A percentile compares a stretch with the other conserved stretches of the same genome.
Conservation (phyloP, 2,329 filamentous ascomycete genomes). For the Emericellopsis cladophorae region DNA sequence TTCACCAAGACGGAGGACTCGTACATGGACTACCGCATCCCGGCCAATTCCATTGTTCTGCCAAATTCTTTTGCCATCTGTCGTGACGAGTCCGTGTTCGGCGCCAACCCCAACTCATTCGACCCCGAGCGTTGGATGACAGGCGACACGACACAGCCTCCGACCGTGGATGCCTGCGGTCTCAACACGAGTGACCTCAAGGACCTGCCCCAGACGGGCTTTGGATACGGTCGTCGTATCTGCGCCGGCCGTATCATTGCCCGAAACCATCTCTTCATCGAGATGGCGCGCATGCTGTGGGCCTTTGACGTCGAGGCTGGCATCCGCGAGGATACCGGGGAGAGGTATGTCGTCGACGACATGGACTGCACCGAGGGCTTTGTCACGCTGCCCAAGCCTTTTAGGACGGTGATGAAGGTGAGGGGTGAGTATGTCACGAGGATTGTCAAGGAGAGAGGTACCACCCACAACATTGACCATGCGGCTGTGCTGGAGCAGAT, state of each 20-base stretch:
- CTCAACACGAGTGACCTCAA: conserved; percentile 8
- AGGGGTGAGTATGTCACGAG: conserved; percentile 15
- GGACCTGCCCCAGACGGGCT: conserved; percentile 20
- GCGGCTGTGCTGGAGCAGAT: neutral
- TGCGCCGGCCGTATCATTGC: conserved; percentile 31
- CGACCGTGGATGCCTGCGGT: conserved; percentile 3
- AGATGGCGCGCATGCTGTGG: conserved; percentile 33
- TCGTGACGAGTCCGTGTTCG: conserved; percentile 24
- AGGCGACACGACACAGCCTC: neutral
- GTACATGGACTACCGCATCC: conserved; percentile 26
- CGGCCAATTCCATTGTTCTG: conserved; percentile 27
- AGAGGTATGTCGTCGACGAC: conserved; percentile 8
- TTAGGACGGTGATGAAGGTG: conserved; percentile 13
- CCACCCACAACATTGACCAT: neutral
- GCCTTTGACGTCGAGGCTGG: conserved; percentile 25
- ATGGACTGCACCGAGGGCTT: conserved; percentile 14
- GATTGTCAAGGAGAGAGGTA: conserved; percentile 5
- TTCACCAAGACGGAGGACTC: conserved; percentile 19
- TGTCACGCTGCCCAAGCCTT: conserved; percentile 12
- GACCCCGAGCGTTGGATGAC: conserved; percentile 19
- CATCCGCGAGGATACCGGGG: conserved; percentile 6
- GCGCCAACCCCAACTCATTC: conserved; percentile 18
- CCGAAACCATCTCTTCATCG: conserved; percentile 28
- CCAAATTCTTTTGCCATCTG: conserved; percentile 25
- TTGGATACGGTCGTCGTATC: conserved; percentile 34